Percentiles rank a stretch among this genome's conserved stretches.
These are phyloP conservation scores for Dendrobium huoshanense DNA, from an alignment of 106 monocot species.

Conservation along the genomic window DNA sequence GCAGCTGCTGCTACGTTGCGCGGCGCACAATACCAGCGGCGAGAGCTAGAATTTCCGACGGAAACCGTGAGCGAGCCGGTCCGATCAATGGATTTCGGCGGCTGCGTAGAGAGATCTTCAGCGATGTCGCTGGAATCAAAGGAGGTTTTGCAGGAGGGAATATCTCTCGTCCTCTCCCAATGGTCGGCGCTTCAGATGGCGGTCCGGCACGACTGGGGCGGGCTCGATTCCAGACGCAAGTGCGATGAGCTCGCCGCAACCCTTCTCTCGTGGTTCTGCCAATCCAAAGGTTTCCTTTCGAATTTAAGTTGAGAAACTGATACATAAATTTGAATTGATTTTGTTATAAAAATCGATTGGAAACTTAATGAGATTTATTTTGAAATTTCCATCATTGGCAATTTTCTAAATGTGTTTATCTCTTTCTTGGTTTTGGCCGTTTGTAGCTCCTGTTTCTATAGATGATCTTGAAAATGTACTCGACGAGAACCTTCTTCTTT, in stretches of 20 bases:
- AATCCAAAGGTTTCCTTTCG: slow-evolving; percentile 28
- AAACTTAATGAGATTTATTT: neutral
- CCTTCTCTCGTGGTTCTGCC: slow-evolving; percentile 45
- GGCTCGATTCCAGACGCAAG: slow-evolving; percentile 38
- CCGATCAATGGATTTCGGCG: neutral
- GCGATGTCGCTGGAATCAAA: slow-evolving; percentile 12
- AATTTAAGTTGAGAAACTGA: too few species aligned
- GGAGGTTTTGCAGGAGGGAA: slow-evolving; percentile 24
- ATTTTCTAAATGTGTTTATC: neutral
- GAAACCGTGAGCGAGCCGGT: neutral
- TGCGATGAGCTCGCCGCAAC: slow-evolving; percentile 16
- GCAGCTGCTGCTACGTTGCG: neutral
- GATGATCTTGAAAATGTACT: slow-evolving; percentile 33
- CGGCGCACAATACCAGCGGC: neutral
- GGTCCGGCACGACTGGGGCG: slow-evolving; percentile 47
- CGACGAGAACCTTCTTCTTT: slow-evolving; percentile 17
- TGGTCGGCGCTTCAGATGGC: slow-evolving; percentile 69
- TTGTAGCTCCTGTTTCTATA: slow-evolving; percentile 12
- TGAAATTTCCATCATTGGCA: neutral
- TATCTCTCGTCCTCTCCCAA: slow-evolving; percentile 27
- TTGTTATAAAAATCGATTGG: too few species aligned
- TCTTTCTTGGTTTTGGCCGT: neutral
- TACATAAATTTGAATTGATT: too few species aligned
- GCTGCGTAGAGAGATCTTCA: neutral
- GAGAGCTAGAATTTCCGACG: neutral